Base-by-base conservation (phyloP, 2,329 filamentous ascomycete species). In the Microcera coccophila region DNA sequence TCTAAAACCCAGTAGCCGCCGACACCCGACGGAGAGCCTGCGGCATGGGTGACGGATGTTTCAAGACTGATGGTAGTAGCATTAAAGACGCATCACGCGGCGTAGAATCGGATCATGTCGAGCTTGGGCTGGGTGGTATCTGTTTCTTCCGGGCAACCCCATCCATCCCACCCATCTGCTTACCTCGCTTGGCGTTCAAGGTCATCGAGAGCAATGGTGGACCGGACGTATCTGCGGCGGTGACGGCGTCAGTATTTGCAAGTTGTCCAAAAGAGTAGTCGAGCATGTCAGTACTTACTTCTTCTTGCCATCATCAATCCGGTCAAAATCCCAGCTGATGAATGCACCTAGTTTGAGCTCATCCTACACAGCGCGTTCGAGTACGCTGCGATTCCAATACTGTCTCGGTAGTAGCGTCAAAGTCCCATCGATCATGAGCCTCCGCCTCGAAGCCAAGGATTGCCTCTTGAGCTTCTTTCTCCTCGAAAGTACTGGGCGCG, bases 311-410 rank as follows among this genome's bases (percentile, higher is more conserved):
- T 87, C 79, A 52, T 87, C 81, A 3, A 75, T 68, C 1, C 89
- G 89, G 68, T 90, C 79, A 67, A 85, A 86, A 66, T 96, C 90
- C 90, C 90, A 96, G 61, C 82, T 79, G 29, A 86, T 85, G 54
- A 87, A 89, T 26, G 73, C 73, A 42, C 90, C 90, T 64, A 83
- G 69, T 62, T 81, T 86, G 50, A 96, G 73, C 1, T 90, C 87
- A 31, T 78, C 79, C 83, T 88, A 94, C 19, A 89, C 85, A 8
- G 95, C 68, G 38, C 84, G 78, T n/a, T 12, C 90, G 79, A 59
- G 84, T 82, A 32, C 90, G 83, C 72, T 96, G 90, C 34, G 85
- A 90, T 29, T 74, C 68, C 8, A 94, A 66, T 1, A 93, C 88
- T 40, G 87, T 76, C 41, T 79, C 66, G 4, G 86, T 90, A 57